A percentile compares a stretch with the other conserved stretches of the same genome.
Conservation (phyloP, 805 yeast genomes). For the Lipomyces lipofer region DNA sequence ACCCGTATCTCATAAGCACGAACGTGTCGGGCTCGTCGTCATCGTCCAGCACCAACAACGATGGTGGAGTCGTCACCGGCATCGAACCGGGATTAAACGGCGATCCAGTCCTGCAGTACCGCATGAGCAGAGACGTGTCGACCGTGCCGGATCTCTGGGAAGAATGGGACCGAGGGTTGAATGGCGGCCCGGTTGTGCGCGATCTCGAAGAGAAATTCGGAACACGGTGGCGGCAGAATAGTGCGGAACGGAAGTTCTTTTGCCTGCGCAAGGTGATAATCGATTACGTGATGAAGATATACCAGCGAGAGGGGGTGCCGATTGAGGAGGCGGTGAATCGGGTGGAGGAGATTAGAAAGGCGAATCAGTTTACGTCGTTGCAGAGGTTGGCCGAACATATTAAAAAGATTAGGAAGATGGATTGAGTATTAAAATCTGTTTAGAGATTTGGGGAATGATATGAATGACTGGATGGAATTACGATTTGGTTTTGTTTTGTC, state of each 20-base stretch:
- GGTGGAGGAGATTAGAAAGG: conserved; percentile 23
- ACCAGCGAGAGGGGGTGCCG: conserved; percentile 13
- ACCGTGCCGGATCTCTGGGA: conserved; percentile 29
- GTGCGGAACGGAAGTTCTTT: conserved; percentile 29
- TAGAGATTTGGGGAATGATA: neutral
- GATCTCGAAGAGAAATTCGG: conserved; percentile 26
- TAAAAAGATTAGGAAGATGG: conserved; percentile 9
- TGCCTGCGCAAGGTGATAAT: conserved; percentile 27
- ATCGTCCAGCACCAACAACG: conserved; percentile 4
- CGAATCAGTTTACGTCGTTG: conserved; percentile 19
- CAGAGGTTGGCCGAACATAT: conserved; percentile 28
- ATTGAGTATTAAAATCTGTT: too few relatives aligned
- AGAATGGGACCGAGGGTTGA: conserved; percentile 28
- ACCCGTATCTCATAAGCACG: conserved; percentile 19
- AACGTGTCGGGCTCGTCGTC: neutral
- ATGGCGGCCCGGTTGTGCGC: conserved; percentile 27
- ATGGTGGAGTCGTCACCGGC: conserved; percentile 4
- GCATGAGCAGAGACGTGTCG: conserved; percentile 20
- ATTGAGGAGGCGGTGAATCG: conserved; percentile 20
- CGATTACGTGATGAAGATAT: conserved; percentile 16
- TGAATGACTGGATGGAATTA: neutral
- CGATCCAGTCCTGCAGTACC: conserved; percentile 12
- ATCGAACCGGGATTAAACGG: neutral
- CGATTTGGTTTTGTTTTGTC: too few relatives aligned
- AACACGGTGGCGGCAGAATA: conserved; percentile 24